Evolutionary conservation across 805 yeast species (phyloP).

Genomic region (Lachancea waltii): DNA sequence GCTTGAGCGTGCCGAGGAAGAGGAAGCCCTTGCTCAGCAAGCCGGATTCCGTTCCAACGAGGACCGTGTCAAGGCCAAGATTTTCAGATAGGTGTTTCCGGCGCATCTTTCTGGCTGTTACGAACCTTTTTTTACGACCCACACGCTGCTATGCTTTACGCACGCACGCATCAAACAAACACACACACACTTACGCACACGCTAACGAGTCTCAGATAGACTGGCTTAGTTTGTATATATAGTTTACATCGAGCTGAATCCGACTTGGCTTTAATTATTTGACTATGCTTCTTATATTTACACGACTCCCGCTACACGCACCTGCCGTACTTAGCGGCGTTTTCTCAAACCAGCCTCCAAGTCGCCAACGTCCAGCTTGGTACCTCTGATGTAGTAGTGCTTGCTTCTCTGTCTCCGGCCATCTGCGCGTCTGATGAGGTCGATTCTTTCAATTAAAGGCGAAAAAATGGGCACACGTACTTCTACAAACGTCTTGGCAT

Average conservation of each 20-base stretch:
- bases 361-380: slow-evolving; percentile 70
- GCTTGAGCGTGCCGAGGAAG: slow-evolving; percentile 39
- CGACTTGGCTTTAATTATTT: too few species aligned
- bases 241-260: too few species aligned
- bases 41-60: slow-evolving; percentile 26
- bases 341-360: slow-evolving; percentile 42
- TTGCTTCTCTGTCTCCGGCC: slow-evolving; percentile 69
- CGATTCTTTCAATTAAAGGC: slow-evolving; percentile 72
- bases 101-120: slow-evolving; percentile 2
- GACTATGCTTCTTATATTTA: slow-evolving; percentile 4
- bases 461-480: slow-evolving; percentile 72
- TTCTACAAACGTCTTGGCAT: slow-evolving; percentile 81
- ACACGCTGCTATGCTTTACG: background rate
- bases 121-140: slow-evolving; percentile 26
- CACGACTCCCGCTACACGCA: slow-evolving; percentile 1
- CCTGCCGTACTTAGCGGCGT: slow-evolving; percentile 13
- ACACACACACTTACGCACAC: too few species aligned
- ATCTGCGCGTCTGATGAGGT: slow-evolving; percentile 60
- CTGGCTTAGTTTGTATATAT: too few species aligned
- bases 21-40: slow-evolving; percentile 23
- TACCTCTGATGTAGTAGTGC: slow-evolving; percentile 83
- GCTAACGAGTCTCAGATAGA: too few species aligned
- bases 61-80: slow-evolving; percentile 36
- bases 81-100: slow-evolving; percentile 22
- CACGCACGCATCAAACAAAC: too few species aligned